phyloP scores from a whole-genome alignment of 768 basidiomycete species.

The Lactarius sp. region DNA sequence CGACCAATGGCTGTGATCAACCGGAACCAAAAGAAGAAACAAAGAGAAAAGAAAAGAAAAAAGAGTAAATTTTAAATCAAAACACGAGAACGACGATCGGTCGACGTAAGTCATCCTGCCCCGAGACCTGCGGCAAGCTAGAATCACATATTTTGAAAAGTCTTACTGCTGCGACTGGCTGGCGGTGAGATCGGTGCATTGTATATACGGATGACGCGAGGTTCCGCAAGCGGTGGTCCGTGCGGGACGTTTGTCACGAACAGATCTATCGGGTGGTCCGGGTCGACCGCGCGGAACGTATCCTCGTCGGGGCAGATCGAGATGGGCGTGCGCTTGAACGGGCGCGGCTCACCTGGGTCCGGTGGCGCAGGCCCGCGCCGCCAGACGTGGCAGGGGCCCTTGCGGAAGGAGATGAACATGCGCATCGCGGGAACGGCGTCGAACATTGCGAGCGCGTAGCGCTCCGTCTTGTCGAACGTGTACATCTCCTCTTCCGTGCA shows the following conservation, averaged over 20 bases:
- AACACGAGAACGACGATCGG: not conserved
- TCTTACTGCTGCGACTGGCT: conserved; percentile 6
- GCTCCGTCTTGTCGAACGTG: conserved; percentile 18
- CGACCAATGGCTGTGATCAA: too few relatives aligned
- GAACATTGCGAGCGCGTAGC: conserved; percentile 19
- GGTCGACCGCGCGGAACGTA: conserved; percentile 17
- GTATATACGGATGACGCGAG: not conserved
- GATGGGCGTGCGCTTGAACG: conserved; percentile 11
- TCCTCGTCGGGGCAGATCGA: conserved; percentile 1
- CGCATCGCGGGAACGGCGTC: conserved; percentile 17
- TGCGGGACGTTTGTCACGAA: conserved; percentile 11
- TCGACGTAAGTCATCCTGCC: not conserved
- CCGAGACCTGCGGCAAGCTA: too few relatives aligned
- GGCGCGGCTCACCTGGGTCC: not conserved
- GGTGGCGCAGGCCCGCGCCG: not conserved
- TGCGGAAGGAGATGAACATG: conserved; percentile 22
- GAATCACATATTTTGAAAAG: conserved; percentile 5
- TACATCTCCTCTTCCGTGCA: conserved; percentile 14
- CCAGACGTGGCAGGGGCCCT: conserved; percentile 16
- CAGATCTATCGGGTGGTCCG: conserved; percentile 8
- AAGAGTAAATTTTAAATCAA: too few relatives aligned
- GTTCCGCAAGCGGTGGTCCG: conserved; percentile 18
- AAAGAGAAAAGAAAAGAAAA: too few relatives aligned
- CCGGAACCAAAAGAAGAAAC: too few relatives aligned
- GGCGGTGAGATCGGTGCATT: conserved; percentile 3